A percentile compares a stretch with the other conserved stretches of the same genome.
These are phyloP conservation scores for Drechslerella stenobrocha DNA, from an alignment of 2,329 filamentous ascomycete species.

Conservation along the genomic window DNA sequence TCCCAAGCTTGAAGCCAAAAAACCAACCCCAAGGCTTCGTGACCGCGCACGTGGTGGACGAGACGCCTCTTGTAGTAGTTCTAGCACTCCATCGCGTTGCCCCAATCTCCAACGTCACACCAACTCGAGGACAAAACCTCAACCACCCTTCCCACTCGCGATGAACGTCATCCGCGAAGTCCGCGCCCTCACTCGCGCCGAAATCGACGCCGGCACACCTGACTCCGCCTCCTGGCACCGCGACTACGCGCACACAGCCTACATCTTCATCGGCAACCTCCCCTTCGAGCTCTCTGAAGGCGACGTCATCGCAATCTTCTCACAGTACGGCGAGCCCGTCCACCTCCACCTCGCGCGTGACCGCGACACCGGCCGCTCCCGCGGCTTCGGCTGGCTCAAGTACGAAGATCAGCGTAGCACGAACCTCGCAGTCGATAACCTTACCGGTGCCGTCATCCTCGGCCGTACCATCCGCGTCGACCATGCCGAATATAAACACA, in stretches of 20 bases:
- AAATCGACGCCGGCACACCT: conserved; percentile 79
- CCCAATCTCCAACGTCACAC: background rate
- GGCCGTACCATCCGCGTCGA: conserved; percentile 83
- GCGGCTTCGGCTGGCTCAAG: conserved; percentile 93
- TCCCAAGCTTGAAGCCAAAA: no score
- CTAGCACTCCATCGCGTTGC: conserved; percentile 1
- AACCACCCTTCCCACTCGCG: conserved; percentile 45
- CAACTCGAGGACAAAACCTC: conserved; percentile 9
- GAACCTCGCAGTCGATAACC: conserved; percentile 92
- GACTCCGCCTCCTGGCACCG: conserved; percentile 51
- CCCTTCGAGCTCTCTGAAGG: conserved; percentile 92
- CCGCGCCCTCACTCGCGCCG: conserved; percentile 87
- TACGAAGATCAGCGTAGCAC: conserved; percentile 98
- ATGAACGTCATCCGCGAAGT: conserved; percentile 97
- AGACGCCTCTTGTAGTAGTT: no score
- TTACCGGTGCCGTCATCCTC: conserved; percentile 80
- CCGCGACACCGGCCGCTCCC: conserved; percentile 93
- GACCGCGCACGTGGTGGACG: no score
- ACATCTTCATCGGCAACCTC: conserved; percentile 91
- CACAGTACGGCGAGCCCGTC: conserved; percentile 91
- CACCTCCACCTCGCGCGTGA: conserved; percentile 91
- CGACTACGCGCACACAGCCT: conserved; percentile 97
- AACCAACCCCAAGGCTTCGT: no score
- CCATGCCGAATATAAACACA: conserved; percentile 86
- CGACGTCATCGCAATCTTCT: conserved; percentile 94